A percentile compares a stretch with the other conserved stretches of the same genome.
phyloP scores from a whole-genome alignment of 2,329 filamentous ascomycete genomes.

The Penicillium sp. region DNA sequence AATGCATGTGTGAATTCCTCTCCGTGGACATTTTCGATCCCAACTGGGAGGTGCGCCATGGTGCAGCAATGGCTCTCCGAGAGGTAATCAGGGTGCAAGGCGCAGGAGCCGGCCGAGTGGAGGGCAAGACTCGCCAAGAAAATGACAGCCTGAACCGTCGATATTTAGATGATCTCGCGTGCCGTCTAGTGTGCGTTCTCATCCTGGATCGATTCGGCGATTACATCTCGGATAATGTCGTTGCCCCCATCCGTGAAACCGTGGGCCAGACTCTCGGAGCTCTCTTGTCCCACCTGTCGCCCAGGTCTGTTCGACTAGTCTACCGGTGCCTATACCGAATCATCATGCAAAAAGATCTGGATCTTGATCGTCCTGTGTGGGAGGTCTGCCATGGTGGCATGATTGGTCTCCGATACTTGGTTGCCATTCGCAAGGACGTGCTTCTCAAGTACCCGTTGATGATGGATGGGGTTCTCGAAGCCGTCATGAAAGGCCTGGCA shows the following conservation, averaged over 20 bases:
- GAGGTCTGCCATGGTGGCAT: slow-evolving; percentile 97
- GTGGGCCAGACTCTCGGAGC: slow-evolving; percentile 92
- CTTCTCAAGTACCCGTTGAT: slow-evolving; percentile 79
- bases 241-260: slow-evolving; percentile 93
- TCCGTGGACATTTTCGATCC: slow-evolving; percentile 91
- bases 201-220: slow-evolving; percentile 98
- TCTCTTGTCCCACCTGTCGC: slow-evolving; percentile 78
- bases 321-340: slow-evolving; percentile 84
- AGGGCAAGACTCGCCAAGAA: slow-evolving; percentile 67
- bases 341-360: slow-evolving; percentile 85
- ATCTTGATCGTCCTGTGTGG: slow-evolving; percentile 76
- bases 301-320: slow-evolving; percentile 76
- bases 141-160: slow-evolving; percentile 78
- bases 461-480: slow-evolving; percentile 88
- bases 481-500: slow-evolving; percentile 91
- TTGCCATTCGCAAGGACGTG: slow-evolving; percentile 90
- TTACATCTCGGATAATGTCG: slow-evolving; percentile 95
- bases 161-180: slow-evolving; percentile 95
- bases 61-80: slow-evolving; percentile 90
- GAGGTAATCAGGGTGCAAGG: slow-evolving; percentile 94
- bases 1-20: slow-evolving; percentile 89
- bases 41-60: slow-evolving; percentile 93
- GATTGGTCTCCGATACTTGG: slow-evolving; percentile 93
- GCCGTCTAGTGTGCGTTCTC: slow-evolving; percentile 89
- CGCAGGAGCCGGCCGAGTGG: slow-evolving; percentile 76